Evolutionary conservation across 208 protist genomes (phyloP), one percentile per base, ranked within the genome.

Genomic region (Trypanosoma congolense): DNA sequence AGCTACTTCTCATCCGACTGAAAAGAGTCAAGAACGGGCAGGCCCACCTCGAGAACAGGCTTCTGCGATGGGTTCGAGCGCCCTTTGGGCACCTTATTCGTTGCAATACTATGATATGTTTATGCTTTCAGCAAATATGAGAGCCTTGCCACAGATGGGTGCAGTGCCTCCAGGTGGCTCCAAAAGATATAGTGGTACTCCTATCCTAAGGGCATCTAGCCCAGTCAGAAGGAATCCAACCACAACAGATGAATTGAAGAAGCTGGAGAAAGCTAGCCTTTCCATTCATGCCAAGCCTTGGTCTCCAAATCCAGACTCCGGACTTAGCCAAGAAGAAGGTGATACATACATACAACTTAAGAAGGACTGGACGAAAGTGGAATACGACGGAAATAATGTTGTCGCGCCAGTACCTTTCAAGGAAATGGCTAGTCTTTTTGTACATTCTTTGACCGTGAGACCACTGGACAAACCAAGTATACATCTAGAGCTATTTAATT

Each of bases 401-500:
- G 35, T 61, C 19, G 55, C 70, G 9, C 80, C 80, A 21, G 62
- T 69, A 24, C 64, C 80, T 1, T 70, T 88, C 5, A 73, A 54
- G 24, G 70, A 79, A 22, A 54, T 51, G 43, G 68, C 31, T 51
- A 83, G 68, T 35, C 38, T 70, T 6, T 88, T 82, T 63, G 61
- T 72, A 2, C 80, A 88, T 52, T 80, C 73, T 2, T 61, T 75
- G 46, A 63, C 54, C 8, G 19, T 77, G 25, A 41, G 69, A 36
- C 74, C 74, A 1, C 44, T 72, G 19, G 46, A 58, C 3, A 47
- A 76, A 33, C 71, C 63, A 28, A 58, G 14, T 36, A 64, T 75
- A 0, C 59, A 72, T 25, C 49, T 88, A 2, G 68, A 88, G 24
- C 16, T 88, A 9, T 80, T 69, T 65, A 76, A 76, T 55, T 88